Base-by-base conservation (phyloP, 176 grass and related monocot species). In the Carex littledalei region DNA sequence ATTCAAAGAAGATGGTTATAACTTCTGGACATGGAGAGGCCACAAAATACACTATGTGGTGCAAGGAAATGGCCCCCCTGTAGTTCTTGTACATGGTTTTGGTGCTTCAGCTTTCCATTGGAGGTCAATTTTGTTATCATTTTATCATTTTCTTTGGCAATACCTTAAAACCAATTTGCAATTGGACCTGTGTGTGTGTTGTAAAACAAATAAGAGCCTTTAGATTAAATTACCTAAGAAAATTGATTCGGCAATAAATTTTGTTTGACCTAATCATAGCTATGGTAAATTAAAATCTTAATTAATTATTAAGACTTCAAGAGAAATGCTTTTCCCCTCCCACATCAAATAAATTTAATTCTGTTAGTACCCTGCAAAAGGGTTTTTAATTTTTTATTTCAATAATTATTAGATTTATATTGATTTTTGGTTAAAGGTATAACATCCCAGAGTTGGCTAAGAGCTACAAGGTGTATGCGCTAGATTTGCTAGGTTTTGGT, bases 91-190 rank as follows among this genome's bases (percentile, higher is more conserved):
- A 72, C 95, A 98, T 56, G 95, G 95, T 57, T 98, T 98, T 81
- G 95, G 95, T 80, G 95, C 95, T 11, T 98, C 95, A 18, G 95
- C 93, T 18, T 98, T 88, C 90, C 95, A 98, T 21, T 98, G 95
- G 95, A 93, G 95, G 95, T 97, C 3, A 72, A 22, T 77, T 53
- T 54, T 22, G 8, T 76, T 41, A 53, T 55, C 16, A 29, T 39
- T 35, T 39, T 31, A 29, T 55, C 21, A 3, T 55, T 77, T 77
- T 17, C 47, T 77, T 16, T 17, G 21, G 0, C 22, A 54, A 55
- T 47, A 55, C 3, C 1, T 50, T 11, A 50, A 3, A 76, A 53
- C 21, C 1, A 53, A 53, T 76, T 24, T 76, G 45, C 47, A 76
- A 75, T 12, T 54, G 47, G 68, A 53, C 47, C n/a, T 54, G 21